Conservation (phyloP, 2,329 filamentous ascomycete species). For the Trichoderma polysporum region DNA sequence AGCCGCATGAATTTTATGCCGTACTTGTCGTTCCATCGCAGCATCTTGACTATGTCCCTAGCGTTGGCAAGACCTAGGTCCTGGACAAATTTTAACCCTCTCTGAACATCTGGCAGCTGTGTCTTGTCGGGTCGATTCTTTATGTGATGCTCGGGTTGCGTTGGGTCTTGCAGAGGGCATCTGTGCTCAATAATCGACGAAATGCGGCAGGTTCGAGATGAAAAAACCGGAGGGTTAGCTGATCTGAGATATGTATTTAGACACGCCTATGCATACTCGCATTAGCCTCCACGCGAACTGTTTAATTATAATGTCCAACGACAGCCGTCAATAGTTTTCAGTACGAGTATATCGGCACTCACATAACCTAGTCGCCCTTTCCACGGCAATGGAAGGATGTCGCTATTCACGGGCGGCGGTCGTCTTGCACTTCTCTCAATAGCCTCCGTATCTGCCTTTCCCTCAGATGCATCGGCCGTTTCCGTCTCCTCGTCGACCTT, state of each 20-base stretch:
- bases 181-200: slow-evolving; percentile 86
- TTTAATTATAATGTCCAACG: not conserved
- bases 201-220: slow-evolving; percentile 87
- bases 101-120: slow-evolving; percentile 62
- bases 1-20: slow-evolving; percentile 90
- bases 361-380: slow-evolving; percentile 87
- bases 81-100: slow-evolving; percentile 73
- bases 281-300: slow-evolving; percentile 15
- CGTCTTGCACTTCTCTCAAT: slow-evolving; percentile 47
- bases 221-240: slow-evolving; percentile 81
- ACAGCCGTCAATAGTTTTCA: not conserved
- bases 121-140: slow-evolving; percentile 83
- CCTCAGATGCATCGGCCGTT: slow-evolving; percentile 25
- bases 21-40: slow-evolving; percentile 89
- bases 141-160: slow-evolving; percentile 73
- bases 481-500: slow-evolving; percentile 26
- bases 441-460: slow-evolving; percentile 24
- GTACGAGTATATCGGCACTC: slow-evolving; percentile 18
- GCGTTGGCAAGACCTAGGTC: slow-evolving; percentile 78
- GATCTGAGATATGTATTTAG: slow-evolving; percentile 87
- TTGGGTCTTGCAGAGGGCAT: slow-evolving; percentile 73
- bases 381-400: slow-evolving; percentile 83
- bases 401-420: slow-evolving; percentile 77
- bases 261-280: slow-evolving; percentile 60
- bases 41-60: slow-evolving; percentile 78